Conservation (phyloP, 371 early-diverging fungal species). For the Actinomortierella wolfii region DNA sequence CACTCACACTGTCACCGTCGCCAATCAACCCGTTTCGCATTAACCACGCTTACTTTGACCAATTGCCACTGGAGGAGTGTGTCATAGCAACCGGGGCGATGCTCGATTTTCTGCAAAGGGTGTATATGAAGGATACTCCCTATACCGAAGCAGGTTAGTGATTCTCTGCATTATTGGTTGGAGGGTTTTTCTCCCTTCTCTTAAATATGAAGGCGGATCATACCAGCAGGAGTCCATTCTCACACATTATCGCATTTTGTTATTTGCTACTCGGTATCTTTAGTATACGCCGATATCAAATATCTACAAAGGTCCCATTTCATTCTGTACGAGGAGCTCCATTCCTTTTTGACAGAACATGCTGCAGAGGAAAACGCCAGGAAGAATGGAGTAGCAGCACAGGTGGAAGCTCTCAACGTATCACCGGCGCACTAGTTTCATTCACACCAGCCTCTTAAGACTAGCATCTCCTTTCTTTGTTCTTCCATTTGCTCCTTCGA, state of each 20-base stretch:
- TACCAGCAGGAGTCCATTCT: neutral
- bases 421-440: too few relatives aligned
- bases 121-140: constrained; percentile 57
- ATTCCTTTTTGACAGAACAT: constrained; percentile 35
- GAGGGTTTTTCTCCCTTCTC: neutral
- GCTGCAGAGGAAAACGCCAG: too few relatives aligned
- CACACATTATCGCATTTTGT: neutral
- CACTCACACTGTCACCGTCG: constrained; percentile 55
- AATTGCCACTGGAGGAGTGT: constrained; percentile 63
- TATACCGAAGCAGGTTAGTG: constrained; percentile 53
- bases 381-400: too few relatives aligned
- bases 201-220: neutral
- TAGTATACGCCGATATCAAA: constrained; percentile 39
- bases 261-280: neutral
- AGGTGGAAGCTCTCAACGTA: too few relatives aligned
- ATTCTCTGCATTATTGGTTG: too few relatives aligned
- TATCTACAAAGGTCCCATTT: constrained; percentile 38
- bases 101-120: constrained; percentile 65
- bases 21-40: constrained; percentile 76
- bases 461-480: too few relatives aligned
- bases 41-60: constrained; percentile 62
- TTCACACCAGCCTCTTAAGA: too few relatives aligned
- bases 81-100: constrained; percentile 71
- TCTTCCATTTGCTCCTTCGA: too few relatives aligned
- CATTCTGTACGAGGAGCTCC: constrained; percentile 35